Base-by-base conservation (phyloP, 169 alveolate genomes). In the Blepharisma undulans region DNA sequence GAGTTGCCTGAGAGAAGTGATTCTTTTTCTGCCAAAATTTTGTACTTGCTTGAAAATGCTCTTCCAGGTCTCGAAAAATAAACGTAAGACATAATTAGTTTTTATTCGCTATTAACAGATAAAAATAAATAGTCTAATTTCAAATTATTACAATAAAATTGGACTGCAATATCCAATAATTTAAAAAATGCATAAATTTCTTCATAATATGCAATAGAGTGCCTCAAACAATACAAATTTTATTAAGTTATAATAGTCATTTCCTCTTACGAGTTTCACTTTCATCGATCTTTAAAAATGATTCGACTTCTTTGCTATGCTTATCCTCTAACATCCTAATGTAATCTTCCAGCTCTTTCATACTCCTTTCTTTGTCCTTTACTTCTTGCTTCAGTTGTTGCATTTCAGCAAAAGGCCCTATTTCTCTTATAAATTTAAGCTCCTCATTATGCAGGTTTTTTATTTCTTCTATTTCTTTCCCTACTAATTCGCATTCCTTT, bases 21-120 rank as follows among this genome's bases (percentile, higher is more conserved):
- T 29, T 32, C 60, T 78, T 78, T 78, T 29, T 78, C 86, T 5
- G 60, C 29, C 6, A 78, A 32, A 78, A 78, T 78, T 78, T 78
- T 78, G 60, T 27, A 78, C 18, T 12, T 78, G 34, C 34, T 25
- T 32, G 25, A 22, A 36, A 14, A 29, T 2, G 86, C 86, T 34
- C 60, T 78, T 21, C 86, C 86, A 27, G 86, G 61, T 21, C 86
- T 78, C 0, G 86, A 78, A 36, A 29, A 78, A 78, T 78, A 32
- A 72, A 72, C 29, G 66, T 48, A 48, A 48, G 66, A 48, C 66
- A 48, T 48, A 5, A 48, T 48, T 48, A 48, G 7, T 48, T 48
- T 48, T 48, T 48, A 48, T 48, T 48, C 10, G 16, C 14, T 1
- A 48, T 48, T 48, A 18, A 4, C 4, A 36, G 8, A 36, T 36